phyloP scores from a whole-genome alignment of 129 eudicot species.

The carrot (Daucus carota) region DNA sequence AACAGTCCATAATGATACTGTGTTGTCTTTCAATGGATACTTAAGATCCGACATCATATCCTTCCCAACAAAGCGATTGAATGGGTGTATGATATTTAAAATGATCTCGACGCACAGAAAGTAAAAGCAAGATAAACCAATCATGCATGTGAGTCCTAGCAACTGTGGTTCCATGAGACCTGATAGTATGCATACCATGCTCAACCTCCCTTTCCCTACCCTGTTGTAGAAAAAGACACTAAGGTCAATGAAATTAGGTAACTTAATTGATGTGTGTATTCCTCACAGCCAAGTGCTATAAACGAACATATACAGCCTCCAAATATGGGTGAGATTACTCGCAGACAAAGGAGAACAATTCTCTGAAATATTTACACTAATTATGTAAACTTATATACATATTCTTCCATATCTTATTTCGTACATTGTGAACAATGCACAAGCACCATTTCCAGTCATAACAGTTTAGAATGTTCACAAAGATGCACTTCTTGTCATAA shows the following conservation, averaged over 20 bases:
- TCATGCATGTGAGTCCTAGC: constrained; percentile 59
- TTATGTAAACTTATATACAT: too few relatives aligned
- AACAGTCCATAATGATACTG: constrained; percentile 86
- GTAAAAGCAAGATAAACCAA: constrained; percentile 63
- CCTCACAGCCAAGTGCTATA: too few relatives aligned
- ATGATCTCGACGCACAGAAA: constrained; percentile 41
- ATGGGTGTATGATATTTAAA: constrained; percentile 52
- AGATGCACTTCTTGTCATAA: too few relatives aligned
- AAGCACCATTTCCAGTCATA: too few relatives aligned
- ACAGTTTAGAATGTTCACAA: too few relatives aligned
- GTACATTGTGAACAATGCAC: too few relatives aligned
- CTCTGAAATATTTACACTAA: not conserved
- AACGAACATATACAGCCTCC: too few relatives aligned
- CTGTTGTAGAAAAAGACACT: constrained; percentile 12
- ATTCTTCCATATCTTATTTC: too few relatives aligned
- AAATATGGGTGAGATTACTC: not conserved
- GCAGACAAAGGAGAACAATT: not conserved
- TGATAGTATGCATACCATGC: constrained; percentile 33
- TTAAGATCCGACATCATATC: constrained; percentile 71
- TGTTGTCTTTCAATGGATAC: constrained; percentile 69
- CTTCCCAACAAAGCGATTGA: constrained; percentile 63
- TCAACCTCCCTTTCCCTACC: constrained; percentile 35
- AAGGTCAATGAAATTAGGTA: not conserved
- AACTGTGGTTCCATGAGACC: constrained; percentile 50
- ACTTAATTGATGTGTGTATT: not conserved